phyloP scores from a whole-genome alignment of 2,329 filamentous ascomycete genomes.

The Tolypocladium tropicale region DNA sequence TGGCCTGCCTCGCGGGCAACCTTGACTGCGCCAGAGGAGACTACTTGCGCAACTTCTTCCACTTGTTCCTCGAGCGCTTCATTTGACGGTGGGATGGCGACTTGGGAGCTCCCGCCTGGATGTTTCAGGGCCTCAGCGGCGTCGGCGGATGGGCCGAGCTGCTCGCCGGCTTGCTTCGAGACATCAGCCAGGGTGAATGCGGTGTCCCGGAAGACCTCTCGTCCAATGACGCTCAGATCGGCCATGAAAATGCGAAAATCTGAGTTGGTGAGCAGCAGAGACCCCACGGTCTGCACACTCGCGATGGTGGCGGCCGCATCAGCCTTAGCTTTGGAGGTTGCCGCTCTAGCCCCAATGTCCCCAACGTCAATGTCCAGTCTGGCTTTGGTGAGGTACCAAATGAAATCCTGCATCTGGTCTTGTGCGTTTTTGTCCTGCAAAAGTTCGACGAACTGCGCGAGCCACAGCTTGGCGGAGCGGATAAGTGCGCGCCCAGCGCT shows the following conservation, averaged over 20 bases:
- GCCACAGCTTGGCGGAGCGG: constrained; percentile 60
- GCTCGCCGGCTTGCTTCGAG: constrained; percentile 62
- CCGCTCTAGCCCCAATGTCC: constrained; percentile 16
- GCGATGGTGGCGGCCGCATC: constrained; percentile 45
- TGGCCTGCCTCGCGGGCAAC: constrained; percentile 50
- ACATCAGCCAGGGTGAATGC: constrained; percentile 68
- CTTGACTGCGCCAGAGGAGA: constrained; percentile 42
- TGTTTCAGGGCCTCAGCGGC: constrained; percentile 35
- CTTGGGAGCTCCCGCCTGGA: constrained; percentile 12
- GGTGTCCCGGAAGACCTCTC: constrained; percentile 80
- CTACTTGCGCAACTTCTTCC: constrained; percentile 41
- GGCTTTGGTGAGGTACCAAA: constrained; percentile 77
- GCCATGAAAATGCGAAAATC: constrained; percentile 82
- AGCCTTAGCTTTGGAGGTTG: constrained; percentile 20
- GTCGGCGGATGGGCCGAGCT: constrained; percentile 60
- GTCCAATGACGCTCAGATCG: constrained; percentile 67
- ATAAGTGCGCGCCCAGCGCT: constrained; percentile 65
- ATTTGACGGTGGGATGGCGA: constrained; percentile 38
- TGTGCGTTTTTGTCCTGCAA: constrained; percentile 70
- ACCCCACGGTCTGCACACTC: constrained; percentile 73
- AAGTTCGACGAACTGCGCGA: constrained; percentile 73
- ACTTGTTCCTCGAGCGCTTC: constrained; percentile 54
- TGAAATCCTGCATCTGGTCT: constrained; percentile 84
- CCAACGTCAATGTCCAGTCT: constrained; percentile 35
- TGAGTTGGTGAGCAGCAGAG: constrained; percentile 77